These are phyloP conservation scores for Exidia glandulosa DNA, from an alignment of 768 basidiomycete genomes.

Conservation along the genomic window DNA sequence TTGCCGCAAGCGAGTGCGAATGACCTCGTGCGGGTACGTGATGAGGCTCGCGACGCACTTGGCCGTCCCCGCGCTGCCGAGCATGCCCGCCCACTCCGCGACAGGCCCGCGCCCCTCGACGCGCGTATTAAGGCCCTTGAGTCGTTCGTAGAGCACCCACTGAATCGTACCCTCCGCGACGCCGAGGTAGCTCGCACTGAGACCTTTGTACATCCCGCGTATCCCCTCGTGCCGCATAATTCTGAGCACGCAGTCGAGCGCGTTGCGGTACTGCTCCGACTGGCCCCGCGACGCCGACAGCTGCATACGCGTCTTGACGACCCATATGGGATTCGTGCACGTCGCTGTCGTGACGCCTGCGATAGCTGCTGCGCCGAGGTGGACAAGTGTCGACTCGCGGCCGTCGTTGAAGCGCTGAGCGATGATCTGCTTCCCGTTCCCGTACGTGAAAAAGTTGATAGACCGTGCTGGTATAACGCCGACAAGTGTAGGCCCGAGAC, in stretches of 20 bases:
- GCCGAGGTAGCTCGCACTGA: slow-evolving; percentile 90
- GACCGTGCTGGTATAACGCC: slow-evolving; percentile 93
- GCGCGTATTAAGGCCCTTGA: slow-evolving; percentile 57
- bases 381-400: slow-evolving; percentile 73
- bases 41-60: slow-evolving; percentile 91
- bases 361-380: slow-evolving; percentile 72
- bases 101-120: slow-evolving; percentile 46
- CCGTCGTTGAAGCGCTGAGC: slow-evolving; percentile 73
- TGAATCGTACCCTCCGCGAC: slow-evolving; percentile 95
- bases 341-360: slow-evolving; percentile 84
- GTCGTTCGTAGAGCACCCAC: slow-evolving; percentile 91
- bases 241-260: slow-evolving; percentile 41
- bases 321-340: slow-evolving; percentile 98
- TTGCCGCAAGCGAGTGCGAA: slow-evolving; percentile 88
- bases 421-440: slow-evolving; percentile 88
- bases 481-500: slow-evolving; percentile 86
- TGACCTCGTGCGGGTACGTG: slow-evolving; percentile 96
- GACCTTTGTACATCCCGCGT: slow-evolving; percentile 85
- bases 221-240: slow-evolving; percentile 78
- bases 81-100: slow-evolving; percentile 67
- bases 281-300: slow-evolving; percentile 31
- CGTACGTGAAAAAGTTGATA: slow-evolving; percentile 97
- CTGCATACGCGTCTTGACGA: slow-evolving; percentile 94
- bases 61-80: slow-evolving; percentile 84
- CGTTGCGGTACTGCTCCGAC: slow-evolving; percentile 1